Evolutionary conservation across 306 rosid genomes (phyloP).

Genomic region (Calophaca sinica): DNA sequence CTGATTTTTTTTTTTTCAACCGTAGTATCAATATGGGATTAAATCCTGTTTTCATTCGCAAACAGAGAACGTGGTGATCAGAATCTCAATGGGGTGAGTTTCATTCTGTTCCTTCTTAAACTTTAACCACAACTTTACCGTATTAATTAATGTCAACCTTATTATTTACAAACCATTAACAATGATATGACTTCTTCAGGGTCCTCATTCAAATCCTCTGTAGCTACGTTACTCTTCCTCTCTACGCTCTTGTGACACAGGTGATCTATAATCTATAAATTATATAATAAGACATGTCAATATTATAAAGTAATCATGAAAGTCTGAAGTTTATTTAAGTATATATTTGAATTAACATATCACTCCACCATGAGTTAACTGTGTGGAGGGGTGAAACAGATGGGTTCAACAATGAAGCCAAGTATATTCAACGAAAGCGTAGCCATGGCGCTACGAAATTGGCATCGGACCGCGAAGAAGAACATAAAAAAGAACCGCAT

Average conservation of each 20-base stretch:
- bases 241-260: conserved; percentile 87
- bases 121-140: neutral
- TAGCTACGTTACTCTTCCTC: conserved; percentile 90
- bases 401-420: conserved; percentile 85
- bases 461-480: conserved; percentile 77
- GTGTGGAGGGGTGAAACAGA: conserved; percentile 48
- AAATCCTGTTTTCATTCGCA: conserved; percentile 71
- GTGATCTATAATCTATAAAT: conserved; percentile 40
- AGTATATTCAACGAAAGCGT: conserved; percentile 82
- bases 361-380: no score
- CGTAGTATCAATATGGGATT: conserved; percentile 65
- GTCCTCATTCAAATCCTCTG: conserved; percentile 75
- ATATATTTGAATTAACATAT: no score
- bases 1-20: neutral
- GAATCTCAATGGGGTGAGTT: conserved; percentile 79
- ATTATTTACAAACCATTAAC: neutral
- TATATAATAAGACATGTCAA: no score
- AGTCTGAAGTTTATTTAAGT: no score
- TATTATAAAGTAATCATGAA: no score
- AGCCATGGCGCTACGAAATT: conserved; percentile 66
- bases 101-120: neutral
- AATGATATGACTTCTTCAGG: conserved; percentile 46
- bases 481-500: conserved; percentile 58
- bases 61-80: conserved; percentile 63
- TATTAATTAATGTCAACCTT: neutral